Evolutionary conservation across 2,329 filamentous ascomycete genomes (phyloP), one percentile per base, ranked within the genome.

Genomic region (Leptographium radiaticola): DNA sequence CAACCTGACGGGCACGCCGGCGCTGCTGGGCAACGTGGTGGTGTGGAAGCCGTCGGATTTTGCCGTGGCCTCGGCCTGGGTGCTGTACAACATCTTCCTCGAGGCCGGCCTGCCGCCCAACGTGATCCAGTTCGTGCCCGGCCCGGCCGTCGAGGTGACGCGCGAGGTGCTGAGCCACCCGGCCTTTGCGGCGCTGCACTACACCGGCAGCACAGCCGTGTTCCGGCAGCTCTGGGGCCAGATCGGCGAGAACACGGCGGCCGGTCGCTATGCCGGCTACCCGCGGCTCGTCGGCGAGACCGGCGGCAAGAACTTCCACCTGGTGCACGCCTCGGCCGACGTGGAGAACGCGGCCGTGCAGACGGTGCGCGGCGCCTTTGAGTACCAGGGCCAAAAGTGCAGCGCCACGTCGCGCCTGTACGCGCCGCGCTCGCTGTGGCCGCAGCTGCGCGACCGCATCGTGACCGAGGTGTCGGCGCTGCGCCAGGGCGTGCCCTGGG

Each of bases 21-120:
- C 89, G 1, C 73, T 96, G 53, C 83, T 96, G 75, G 90, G 90
- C 55, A 97, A 97, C 68, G 91, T 96, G 2, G 89, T 95, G 6
- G 72, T 97, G 48, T 97, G 90, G 90, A 97, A 97, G 76, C 90
- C 90, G n/a, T 93, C 87, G 15, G 88, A 91, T 61, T 84, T 76
- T 16, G 87, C 90, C 40, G 86, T 96, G 58, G 85, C 86, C n/a
- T 89, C 87, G 58, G 95, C 90, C 74, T 94, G 86, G 81, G 75
- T 97, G 54, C 75, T 95, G 46, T 90, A 95, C 74, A 79, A 90
- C 67, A 94, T 96, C 66, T 77, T 97, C 16, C 74, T 93, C 31
- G 91, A 97, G 72, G 89, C 91, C 33, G 91, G 91, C 43, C 80
- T 97, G 51, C 91, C 91, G 42, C 81, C 81, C 63, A 83, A 91